Evolutionary conservation across 2,329 filamentous ascomycete genomes (phyloP).

Genomic region (Plectosphaerella cucumerina): DNA sequence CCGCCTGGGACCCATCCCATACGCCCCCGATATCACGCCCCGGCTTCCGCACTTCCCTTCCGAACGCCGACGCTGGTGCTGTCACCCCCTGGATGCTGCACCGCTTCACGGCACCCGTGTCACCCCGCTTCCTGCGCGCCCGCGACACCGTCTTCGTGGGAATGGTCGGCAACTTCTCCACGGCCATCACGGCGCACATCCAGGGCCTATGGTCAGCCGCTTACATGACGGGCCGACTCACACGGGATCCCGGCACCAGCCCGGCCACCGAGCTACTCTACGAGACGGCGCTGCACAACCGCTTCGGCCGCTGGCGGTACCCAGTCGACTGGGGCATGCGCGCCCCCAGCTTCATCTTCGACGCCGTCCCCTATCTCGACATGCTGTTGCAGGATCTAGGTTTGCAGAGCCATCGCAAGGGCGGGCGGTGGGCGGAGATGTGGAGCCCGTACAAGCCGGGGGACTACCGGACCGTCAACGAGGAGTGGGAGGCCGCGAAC

Average conservation of each 20-base stretch:
- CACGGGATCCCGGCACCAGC: conserved; percentile 6
- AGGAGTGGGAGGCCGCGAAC: conserved; percentile 40
- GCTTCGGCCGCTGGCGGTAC: conserved; percentile 68
- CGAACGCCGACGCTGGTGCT: conserved; percentile 17
- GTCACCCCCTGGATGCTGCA: conserved; percentile 38
- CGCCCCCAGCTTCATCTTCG: conserved; percentile 70
- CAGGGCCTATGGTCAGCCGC: conserved; percentile 62
- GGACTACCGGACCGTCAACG: conserved; percentile 51
- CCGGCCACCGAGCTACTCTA: conserved; percentile 27
- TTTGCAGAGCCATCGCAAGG: conserved; percentile 52
- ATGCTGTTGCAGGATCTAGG: conserved; percentile 63
- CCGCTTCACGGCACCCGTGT: conserved; percentile 41
- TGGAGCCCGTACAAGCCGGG: conserved; percentile 53
- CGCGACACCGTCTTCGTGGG: conserved; percentile 43
- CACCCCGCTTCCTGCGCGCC: conserved; percentile 26
- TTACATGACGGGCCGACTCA: conserved; percentile 43
- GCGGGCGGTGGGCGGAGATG: conserved; percentile 45
- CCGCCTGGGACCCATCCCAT: conserved; percentile 41
- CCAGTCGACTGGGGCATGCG: conserved; percentile 59
- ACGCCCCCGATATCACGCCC: conserved; percentile 35
- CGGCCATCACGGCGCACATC: conserved; percentile 34
- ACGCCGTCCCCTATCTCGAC: conserved; percentile 70
- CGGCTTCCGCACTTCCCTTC: conserved; percentile 27
- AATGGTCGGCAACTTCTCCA: conserved; percentile 36
- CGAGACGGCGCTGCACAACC: conserved; percentile 59